A percentile compares a stretch with the other conserved stretches of the same genome.
phyloP scores from a whole-genome alignment of 2,329 filamentous ascomycete genomes.

The Ophiostoma sp. region DNA sequence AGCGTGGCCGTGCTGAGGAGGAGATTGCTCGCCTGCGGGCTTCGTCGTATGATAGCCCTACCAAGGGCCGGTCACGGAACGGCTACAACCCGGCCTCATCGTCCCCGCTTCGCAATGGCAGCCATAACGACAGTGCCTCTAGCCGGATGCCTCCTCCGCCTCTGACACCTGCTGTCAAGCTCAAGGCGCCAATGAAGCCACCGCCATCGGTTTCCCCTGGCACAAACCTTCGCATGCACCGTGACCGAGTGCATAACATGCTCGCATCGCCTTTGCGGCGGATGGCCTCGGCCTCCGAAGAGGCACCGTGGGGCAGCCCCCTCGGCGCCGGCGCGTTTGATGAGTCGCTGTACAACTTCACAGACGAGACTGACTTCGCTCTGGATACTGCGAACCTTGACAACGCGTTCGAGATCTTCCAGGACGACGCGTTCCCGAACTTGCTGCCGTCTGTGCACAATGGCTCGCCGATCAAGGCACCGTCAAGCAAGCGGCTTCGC shows the following conservation, averaged over 20 bases:
- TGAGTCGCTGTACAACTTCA: slow-evolving; percentile 47
- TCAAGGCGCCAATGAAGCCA: slow-evolving; percentile 56
- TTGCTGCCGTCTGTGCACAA: slow-evolving; percentile 45
- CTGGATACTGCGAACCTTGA: slow-evolving; percentile 48
- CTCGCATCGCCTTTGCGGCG: slow-evolving; percentile 66
- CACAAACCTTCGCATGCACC: slow-evolving; percentile 83
- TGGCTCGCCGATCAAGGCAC: slow-evolving; percentile 61
- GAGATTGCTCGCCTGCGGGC: slow-evolving; percentile 90
- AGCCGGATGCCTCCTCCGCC: slow-evolving; percentile 60
- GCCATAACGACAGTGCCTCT: slow-evolving; percentile 40
- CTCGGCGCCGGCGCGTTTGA: slow-evolving; percentile 52
- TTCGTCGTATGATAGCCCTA: slow-evolving; percentile 89
- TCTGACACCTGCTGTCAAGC: slow-evolving; percentile 76
- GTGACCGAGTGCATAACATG: slow-evolving; percentile 73
- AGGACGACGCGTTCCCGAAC: slow-evolving; percentile 38
- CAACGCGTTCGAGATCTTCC: slow-evolving; percentile 52
- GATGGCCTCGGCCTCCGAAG: slow-evolving; percentile 33
- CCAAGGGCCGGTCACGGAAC: slow-evolving; percentile 56
- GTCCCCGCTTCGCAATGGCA: slow-evolving; percentile 57
- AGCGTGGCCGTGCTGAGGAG: slow-evolving; percentile 86
- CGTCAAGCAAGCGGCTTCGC: slow-evolving; percentile 53
- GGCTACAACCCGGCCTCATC: slow-evolving; percentile 55
- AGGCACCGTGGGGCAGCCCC: slow-evolving; percentile 55
- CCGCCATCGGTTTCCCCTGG: slow-evolving; percentile 83
- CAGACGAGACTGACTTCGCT: slow-evolving; percentile 43